phyloP scores from a whole-genome alignment of 805 yeast species.

The Wickerhamomyces strasburgensis region DNA sequence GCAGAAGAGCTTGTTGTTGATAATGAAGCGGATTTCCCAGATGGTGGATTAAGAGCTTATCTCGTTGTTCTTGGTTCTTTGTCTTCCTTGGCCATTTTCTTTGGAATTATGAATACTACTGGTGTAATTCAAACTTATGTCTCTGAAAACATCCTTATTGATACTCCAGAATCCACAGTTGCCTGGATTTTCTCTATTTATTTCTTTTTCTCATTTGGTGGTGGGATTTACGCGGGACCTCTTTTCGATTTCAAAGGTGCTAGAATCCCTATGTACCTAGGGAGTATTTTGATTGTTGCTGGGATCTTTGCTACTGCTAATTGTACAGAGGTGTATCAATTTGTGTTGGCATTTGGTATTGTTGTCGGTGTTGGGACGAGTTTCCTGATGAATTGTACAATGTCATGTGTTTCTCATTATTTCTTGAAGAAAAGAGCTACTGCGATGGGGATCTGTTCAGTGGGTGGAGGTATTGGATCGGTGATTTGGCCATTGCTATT shows the following conservation, averaged over 20 bases:
- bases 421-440: constrained; percentile 50
- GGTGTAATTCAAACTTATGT: constrained; percentile 66
- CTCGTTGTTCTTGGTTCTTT: constrained; percentile 33
- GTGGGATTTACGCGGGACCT: constrained; percentile 35
- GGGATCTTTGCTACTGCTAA: constrained; percentile 51
- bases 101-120: constrained; percentile 59
- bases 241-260: constrained; percentile 55
- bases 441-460: constrained; percentile 57
- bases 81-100: constrained; percentile 48
- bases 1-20: no score
- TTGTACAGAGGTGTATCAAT: constrained; percentile 49
- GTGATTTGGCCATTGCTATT: constrained; percentile 53
- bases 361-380: constrained; percentile 51
- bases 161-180: constrained; percentile 41
- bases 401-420: constrained; percentile 60
- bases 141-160: constrained; percentile 42
- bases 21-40: constrained; percentile 24
- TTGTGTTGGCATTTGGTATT: constrained; percentile 50
- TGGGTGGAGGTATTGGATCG: constrained; percentile 69
- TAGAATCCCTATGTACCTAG: constrained; percentile 35
- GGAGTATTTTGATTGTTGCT: constrained; percentile 38
- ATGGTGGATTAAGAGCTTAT: constrained; percentile 38
- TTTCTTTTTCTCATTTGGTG: constrained; percentile 18
- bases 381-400: constrained; percentile 46
- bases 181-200: constrained; percentile 61